These are phyloP conservation scores for Coemansia sp. DNA, from an alignment of 192 early-diverging fungal genomes.

Conservation along the genomic window DNA sequence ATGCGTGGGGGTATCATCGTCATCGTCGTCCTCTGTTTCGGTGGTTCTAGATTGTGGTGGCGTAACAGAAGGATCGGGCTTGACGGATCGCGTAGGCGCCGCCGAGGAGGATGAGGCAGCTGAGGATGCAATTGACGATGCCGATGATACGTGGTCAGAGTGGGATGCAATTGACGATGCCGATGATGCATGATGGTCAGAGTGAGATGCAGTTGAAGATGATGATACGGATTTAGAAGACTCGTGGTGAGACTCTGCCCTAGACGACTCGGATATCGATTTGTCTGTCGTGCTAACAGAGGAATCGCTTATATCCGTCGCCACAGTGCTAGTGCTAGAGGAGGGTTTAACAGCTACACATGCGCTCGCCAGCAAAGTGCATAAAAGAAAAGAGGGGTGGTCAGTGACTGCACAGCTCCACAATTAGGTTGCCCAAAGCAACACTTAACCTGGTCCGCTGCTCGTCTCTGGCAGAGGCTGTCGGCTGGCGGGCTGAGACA, in stretches of 20 bases:
- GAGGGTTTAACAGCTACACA: background rate
- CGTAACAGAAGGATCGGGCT: background rate
- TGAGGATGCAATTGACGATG: background rate
- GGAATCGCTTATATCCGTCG: slow-evolving; percentile 6
- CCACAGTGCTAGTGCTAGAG: background rate
- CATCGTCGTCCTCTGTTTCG: background rate
- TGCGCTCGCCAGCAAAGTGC: slow-evolving; percentile 2
- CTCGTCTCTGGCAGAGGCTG: background rate
- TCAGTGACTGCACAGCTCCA: slow-evolving; percentile 6
- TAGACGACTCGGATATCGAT: background rate
- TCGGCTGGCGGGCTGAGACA: background rate
- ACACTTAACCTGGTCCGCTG: background rate
- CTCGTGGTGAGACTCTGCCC: background rate
- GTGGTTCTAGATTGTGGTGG: background rate
- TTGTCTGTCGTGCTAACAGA: background rate
- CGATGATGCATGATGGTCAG: background rate
- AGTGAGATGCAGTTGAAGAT: background rate
- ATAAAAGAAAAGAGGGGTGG: background rate
- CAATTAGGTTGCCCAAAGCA: background rate
- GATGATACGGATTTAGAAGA: background rate
- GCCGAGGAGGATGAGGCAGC: background rate
- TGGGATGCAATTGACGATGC: background rate
- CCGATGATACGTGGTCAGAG: background rate
- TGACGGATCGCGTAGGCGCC: background rate
- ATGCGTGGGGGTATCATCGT: background rate